Conservation (phyloP, 805 yeast genomes). For the Saccharomyces paradoxus region DNA sequence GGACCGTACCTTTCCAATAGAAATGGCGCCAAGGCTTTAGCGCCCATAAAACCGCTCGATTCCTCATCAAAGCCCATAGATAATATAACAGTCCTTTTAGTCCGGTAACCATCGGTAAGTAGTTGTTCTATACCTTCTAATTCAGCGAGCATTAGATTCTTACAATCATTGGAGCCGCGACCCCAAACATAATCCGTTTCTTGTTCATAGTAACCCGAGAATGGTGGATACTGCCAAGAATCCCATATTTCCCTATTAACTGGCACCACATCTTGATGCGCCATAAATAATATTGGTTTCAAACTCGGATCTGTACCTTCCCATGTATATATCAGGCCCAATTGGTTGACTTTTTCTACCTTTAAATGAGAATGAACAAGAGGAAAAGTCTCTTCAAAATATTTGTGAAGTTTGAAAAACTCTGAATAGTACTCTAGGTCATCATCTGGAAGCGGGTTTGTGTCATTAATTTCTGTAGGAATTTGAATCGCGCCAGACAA, state of each 20-base stretch:
- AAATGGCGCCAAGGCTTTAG: constrained; percentile 38
- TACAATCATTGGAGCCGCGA: constrained; percentile 68
- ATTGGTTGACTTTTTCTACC: constrained; percentile 49
- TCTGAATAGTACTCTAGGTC: constrained; percentile 38
- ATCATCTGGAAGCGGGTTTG: constrained; percentile 36
- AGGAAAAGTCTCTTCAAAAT: constrained; percentile 49
- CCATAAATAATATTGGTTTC: constrained; percentile 62
- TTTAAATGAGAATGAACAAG: constrained; percentile 39
- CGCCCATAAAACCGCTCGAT: constrained; percentile 55
- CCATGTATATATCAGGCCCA: constrained; percentile 59
- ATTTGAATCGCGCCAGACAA: constrained; percentile 49
- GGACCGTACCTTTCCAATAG: constrained; percentile 48
- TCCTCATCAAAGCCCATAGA: constrained; percentile 77
- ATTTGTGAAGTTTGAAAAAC: constrained; percentile 42
- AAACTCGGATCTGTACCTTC: constrained; percentile 42
- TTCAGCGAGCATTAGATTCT: constrained; percentile 54
- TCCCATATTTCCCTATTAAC: constrained; percentile 48
- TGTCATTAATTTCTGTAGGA: constrained; percentile 54
- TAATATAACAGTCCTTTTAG: constrained; percentile 49
- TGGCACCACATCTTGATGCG: constrained; percentile 80
- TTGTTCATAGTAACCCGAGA: constrained; percentile 45
- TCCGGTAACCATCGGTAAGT: constrained; percentile 38
- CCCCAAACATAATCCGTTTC: constrained; percentile 38
- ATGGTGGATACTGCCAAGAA: constrained; percentile 63
- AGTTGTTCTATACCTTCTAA: constrained; percentile 52